A percentile compares a stretch with the other conserved stretches of the same genome.
Conservation (phyloP, 2,329 filamentous ascomycete genomes). For the Camillea tinctor region DNA sequence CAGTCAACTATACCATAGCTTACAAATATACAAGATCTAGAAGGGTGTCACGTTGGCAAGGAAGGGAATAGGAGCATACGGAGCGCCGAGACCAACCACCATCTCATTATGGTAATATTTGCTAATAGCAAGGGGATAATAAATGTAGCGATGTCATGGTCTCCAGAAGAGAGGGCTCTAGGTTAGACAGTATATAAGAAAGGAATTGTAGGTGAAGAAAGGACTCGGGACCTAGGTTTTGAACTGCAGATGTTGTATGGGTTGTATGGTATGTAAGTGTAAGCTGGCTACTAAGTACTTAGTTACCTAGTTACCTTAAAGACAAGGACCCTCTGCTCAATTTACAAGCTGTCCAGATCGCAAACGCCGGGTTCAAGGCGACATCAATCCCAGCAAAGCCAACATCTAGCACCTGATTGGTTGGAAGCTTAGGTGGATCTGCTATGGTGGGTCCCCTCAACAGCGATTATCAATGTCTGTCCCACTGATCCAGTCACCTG, state of each 20-base stretch:
- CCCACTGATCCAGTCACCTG: no score
- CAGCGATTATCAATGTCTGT: background rate
- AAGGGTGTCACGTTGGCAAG: background rate
- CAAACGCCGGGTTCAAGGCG: slow-evolving; percentile 13
- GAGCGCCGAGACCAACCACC: slow-evolving; percentile 31
- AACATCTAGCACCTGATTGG: slow-evolving; percentile 11
- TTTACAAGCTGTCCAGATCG: slow-evolving; percentile 33
- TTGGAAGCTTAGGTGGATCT: background rate
- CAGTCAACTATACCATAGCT: slow-evolving; percentile 8
- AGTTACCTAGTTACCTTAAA: no score
- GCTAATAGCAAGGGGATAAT: slow-evolving; percentile 31
- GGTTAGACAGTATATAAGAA: slow-evolving; percentile 6
- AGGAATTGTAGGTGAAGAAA: slow-evolving; percentile 1
- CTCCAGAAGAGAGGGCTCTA: slow-evolving; percentile 18
- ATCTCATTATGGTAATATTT: slow-evolving; percentile 30
- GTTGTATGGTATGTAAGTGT: slow-evolving; percentile 4
- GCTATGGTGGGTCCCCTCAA: background rate
- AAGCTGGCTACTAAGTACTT: no score
- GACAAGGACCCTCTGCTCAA: slow-evolving; percentile 3
- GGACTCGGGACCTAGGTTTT: no score
- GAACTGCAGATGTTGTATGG: no score
- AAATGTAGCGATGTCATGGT: slow-evolving; percentile 31
- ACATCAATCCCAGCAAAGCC: slow-evolving; percentile 17
- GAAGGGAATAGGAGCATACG: slow-evolving; percentile 25
- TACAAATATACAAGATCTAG: background rate